Base-by-base conservation (phyloP, 2,329 filamentous ascomycete genomes). In the Hymenoscyphus occultus region DNA sequence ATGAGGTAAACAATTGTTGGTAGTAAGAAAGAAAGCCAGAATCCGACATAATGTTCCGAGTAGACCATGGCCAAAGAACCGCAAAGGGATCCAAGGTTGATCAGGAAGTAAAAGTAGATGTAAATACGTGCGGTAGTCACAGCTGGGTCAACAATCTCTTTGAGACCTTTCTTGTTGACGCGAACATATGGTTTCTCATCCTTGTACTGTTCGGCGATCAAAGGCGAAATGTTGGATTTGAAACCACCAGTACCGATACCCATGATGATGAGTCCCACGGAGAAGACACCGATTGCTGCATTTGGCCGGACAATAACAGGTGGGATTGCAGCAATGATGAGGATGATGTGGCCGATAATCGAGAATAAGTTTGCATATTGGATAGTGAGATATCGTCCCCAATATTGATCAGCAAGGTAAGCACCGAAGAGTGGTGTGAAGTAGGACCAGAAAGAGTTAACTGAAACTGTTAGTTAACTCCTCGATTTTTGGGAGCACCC, bases 381-480 rank as follows among this genome's bases (percentile, higher is more conserved):
- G 66, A 86, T 86, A 19, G 84, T 86, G 76, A 84, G 85, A 77
- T 84, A 86, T 71, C 85, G 84, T 62, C 84, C 84, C 48, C 84
- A 79, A 67, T 84, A 85, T 71, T 83, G 81, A 70, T 86, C 78
- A 14, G 82, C 82, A 61, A 86, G 78, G 72, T 84, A 84, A 71
- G 82, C 84, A 71, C 84, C 84, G 63, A 83, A 70, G n/a, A 80
- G 74, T 45, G 78, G 77, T 3, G 74, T 78, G 35, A 75, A 74
- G 66, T 79, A 80, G 9, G 76, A 71, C 77, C 77, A 78, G 67
- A 79, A 78, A 5, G 70, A 71, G 68, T 66, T 67, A 58, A 67
- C 65, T 67, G 39, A 10, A 51, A 19, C 22, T 13, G 10, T n/a
- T 59, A 39, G 14, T 40, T 12, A 3, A 39, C 14, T 16, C 22